These are phyloP conservation scores for Trichophyton verrucosum DNA, from an alignment of 2,329 filamentous ascomycete species.

Conservation along the genomic window DNA sequence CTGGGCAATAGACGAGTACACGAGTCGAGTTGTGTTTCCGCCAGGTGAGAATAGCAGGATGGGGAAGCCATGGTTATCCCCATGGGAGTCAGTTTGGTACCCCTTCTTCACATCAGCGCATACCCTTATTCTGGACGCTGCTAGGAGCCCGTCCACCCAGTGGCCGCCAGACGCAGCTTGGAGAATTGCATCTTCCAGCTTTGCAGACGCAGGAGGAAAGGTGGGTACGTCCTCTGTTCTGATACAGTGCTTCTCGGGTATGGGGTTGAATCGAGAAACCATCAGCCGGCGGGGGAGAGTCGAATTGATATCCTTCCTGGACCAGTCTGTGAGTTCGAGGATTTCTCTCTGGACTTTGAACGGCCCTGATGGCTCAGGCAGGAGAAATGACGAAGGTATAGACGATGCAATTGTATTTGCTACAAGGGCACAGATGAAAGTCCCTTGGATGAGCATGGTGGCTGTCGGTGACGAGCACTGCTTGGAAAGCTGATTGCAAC, in stretches of 20 bases:
- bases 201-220: slow-evolving; percentile 6
- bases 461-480: neutral
- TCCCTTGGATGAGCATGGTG: neutral
- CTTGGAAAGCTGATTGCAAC: neutral
- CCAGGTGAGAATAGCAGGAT: slow-evolving; percentile 9
- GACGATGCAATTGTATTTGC: neutral
- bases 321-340: slow-evolving; percentile 8
- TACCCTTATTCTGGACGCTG: neutral
- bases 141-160: neutral
- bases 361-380: slow-evolving; percentile 6
- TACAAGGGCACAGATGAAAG: neutral
- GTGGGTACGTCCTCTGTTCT: slow-evolving; percentile 6
- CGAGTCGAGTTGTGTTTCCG: slow-evolving; percentile 5
- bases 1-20: slow-evolving; percentile 8
- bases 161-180: neutral
- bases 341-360: slow-evolving; percentile 6
- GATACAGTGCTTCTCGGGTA: slow-evolving; percentile 2
- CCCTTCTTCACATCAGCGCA: slow-evolving; percentile 1
- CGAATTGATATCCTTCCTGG: slow-evolving; percentile 8
- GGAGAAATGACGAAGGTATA: neutral
- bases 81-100: neutral
- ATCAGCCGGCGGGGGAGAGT: slow-evolving; percentile 10
- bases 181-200: slow-evolving; percentile 6
- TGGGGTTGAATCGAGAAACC: slow-evolving; percentile 11
- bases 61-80: slow-evolving; percentile 1